A percentile compares a stretch with the other conserved stretches of the same genome.
phyloP scores from a whole-genome alignment of 2,329 filamentous ascomycete species.

The Alternaria sp. region DNA sequence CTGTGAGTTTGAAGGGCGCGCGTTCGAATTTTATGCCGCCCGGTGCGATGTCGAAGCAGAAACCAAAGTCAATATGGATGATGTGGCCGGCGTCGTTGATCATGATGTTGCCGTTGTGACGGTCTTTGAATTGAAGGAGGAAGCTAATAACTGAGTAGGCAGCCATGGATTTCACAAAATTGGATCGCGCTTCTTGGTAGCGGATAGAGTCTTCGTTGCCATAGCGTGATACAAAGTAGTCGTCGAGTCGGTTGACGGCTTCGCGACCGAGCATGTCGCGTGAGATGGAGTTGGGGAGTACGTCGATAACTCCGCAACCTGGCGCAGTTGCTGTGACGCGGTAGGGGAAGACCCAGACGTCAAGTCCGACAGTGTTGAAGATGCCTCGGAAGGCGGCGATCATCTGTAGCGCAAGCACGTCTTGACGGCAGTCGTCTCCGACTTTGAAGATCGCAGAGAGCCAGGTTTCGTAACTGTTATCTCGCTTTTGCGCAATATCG shows the following conservation, averaged over 20 bases:
- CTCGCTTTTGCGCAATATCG: constrained; percentile 40
- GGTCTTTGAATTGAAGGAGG: constrained; percentile 97
- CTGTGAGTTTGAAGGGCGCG: constrained; percentile 96
- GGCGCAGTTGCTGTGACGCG: constrained; percentile 96
- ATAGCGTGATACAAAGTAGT: constrained; percentile 98
- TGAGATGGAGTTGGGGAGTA: constrained; percentile 95
- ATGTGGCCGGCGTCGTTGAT: constrained; percentile 97
- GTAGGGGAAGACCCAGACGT: constrained; percentile 97
- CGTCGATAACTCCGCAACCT: constrained; percentile 97
- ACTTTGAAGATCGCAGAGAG: constrained; percentile 99
- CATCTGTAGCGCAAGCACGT: constrained; percentile 96
- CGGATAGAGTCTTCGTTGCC: constrained; percentile 93
- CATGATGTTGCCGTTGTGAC: constrained; percentile 99
- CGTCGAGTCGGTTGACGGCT: constrained; percentile 96
- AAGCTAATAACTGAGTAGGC: constrained; percentile 98
- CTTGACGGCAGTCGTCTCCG: constrained; percentile 96
- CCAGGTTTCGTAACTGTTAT: constrained; percentile 87
- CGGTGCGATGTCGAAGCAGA: constrained; percentile 98
- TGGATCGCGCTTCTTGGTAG: constrained; percentile 93
- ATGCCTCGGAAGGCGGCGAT: constrained; percentile 97
- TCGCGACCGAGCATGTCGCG: constrained; percentile 98
- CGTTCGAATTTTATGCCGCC: constrained; percentile 98
- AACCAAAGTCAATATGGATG: constrained; percentile 98
- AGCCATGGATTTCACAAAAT: constrained; percentile 99
- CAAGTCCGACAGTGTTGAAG: constrained; percentile 91